Evolutionary conservation across 371 early-diverging fungal genomes (phyloP).

Genomic region (Rhizopus microsporus): DNA sequence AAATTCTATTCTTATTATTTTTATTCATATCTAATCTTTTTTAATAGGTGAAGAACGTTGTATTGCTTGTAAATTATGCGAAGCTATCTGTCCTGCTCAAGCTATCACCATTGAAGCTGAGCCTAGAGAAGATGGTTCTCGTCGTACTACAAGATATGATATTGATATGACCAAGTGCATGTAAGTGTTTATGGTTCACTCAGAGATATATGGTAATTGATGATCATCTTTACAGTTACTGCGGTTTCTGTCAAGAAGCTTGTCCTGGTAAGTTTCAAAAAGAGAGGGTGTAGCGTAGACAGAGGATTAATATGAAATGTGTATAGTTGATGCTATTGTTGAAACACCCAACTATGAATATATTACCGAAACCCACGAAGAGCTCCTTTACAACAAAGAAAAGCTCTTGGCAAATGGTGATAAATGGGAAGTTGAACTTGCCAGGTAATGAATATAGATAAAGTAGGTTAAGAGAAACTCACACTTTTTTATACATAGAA

Average conservation of each 20-base stretch:
- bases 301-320: neutral
- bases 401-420: conserved; percentile 97
- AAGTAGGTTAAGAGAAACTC: neutral
- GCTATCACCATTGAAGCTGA: conserved; percentile 99
- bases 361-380: conserved; percentile 96
- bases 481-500: conserved; percentile 30
- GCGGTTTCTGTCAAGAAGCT: conserved; percentile 95
- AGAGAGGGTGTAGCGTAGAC: neutral
- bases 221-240: conserved; percentile 61
- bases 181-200: conserved; percentile 24
- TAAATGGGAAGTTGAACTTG: conserved; percentile 95
- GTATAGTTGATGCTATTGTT: conserved; percentile 93
- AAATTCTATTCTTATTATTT: conserved; percentile 1
- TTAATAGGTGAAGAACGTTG: conserved; percentile 92
- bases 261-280: conserved; percentile 43
- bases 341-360: conserved; percentile 97
- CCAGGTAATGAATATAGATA: conserved; percentile 44
- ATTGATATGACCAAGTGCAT: conserved; percentile 99
- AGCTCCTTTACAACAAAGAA: conserved; percentile 96
- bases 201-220: neutral
- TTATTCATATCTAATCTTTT: neutral
- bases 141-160: conserved; percentile 97
- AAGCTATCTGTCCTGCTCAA: conserved; percentile 97
- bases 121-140: conserved; percentile 92
- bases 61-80: conserved; percentile 98